A percentile compares a stretch with the other conserved stretches of the same genome.
phyloP scores from a whole-genome alignment of 768 basidiomycete genomes.

The Pholiota molesta region DNA sequence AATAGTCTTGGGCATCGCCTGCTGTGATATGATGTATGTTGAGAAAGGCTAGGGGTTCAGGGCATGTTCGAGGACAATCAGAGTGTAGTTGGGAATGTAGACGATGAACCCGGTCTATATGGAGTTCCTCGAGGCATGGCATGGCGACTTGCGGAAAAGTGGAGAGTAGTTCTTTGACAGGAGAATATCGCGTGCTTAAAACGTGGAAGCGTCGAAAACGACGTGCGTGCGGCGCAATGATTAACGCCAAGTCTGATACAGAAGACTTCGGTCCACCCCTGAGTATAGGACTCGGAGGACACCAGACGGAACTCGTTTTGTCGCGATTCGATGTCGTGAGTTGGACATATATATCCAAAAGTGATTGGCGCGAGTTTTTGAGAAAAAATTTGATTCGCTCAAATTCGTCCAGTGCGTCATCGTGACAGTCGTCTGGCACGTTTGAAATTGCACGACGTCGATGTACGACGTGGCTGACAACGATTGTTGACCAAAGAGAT shows the following conservation, averaged over 20 bases:
- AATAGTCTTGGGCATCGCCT: not conserved
- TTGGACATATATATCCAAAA: conserved; percentile 8
- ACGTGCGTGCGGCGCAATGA: conserved; percentile 4
- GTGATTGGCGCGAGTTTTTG: not conserved
- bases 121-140: conserved; percentile 9
- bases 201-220: conserved; percentile 7
- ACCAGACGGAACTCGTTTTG: not conserved
- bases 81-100: conserved; percentile 3
- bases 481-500: conserved; percentile 6
- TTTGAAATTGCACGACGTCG: not conserved
- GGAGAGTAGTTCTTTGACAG: conserved; percentile 1
- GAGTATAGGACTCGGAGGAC: not conserved
- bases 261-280: conserved; percentile 1
- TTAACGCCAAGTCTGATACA: not conserved
- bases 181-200: conserved; percentile 9
- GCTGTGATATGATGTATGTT: conserved; percentile 3
- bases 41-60: conserved; percentile 8
- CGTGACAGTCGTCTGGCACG: not conserved
- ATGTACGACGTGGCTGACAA: conserved; percentile 1
- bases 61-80: conserved; percentile 10
- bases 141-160: conserved; percentile 6
- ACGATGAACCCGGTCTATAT: conserved; percentile 10
- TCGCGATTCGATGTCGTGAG: conserved; percentile 9
- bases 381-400: conserved; percentile 2
- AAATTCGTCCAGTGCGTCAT: not conserved